Evolutionary conservation across 1,284 basidiomycete genomes (phyloP), one percentile per base, ranked within the genome.

Genomic region (Naganishia cerealis): DNA sequence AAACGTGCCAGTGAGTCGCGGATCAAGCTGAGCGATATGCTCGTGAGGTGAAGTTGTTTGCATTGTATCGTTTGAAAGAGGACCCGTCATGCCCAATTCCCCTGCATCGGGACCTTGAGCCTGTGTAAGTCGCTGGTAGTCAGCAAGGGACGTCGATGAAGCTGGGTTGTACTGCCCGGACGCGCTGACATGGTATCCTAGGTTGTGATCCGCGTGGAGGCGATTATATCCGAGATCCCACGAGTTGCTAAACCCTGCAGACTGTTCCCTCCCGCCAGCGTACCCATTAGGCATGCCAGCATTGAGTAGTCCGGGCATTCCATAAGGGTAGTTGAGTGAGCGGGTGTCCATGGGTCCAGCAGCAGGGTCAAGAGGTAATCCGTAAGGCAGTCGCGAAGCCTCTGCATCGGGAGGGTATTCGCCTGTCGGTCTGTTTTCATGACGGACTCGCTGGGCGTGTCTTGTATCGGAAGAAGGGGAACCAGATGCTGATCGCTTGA

Each of bases 141-240:
- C 61, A 15, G 61, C 61, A 26, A 63, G 61, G 26, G 61, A 63
- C 18, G 61, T 43, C 15, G 61, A 63, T 15, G 61, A 63, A 26
- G 61, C 61, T 7, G 61, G 61, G 21, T 63, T 53, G 43, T 54
- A 63, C 12, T 63, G 61, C 26, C 61, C 61, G 16, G 48, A 40
- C 13, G 50, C 46, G 18, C 12, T 63, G 61, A 63, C 61, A 26
- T 63, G 61, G 53, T 63, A 63, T 24, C 61, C 61, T 7, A 63
- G 61, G 29, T 38, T 63, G 5, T 63, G 61, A 21, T 63, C 61
- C 15, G 50, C 13, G n/a, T 63, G 21, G 3, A 63, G 36, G 9
- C 61, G 61, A 26, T 42, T 63, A 24, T 63, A 63, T 9, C 61
- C 61, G 38, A 63, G 61, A 24, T 63, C 61, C 61, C 61, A 63